A percentile compares a stretch with the other conserved stretches of the same genome.
Conservation (phyloP, 2,329 filamentous ascomycete species). For the Zasmidium citrigriseum region DNA sequence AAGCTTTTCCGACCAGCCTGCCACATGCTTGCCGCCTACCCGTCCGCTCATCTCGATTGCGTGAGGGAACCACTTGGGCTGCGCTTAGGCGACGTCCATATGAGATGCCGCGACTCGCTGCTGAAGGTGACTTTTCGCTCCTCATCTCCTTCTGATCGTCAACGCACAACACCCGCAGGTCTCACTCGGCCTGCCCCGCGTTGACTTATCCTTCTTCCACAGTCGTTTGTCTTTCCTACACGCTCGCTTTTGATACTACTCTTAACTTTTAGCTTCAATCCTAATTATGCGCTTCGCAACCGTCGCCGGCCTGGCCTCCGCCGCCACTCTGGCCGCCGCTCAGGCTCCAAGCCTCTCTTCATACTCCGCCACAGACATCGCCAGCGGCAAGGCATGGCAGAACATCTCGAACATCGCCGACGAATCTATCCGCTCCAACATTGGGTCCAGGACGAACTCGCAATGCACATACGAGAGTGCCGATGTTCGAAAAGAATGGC, state of each 20-base stretch:
- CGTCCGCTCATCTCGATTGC: neutral
- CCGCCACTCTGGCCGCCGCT: conserved; percentile 22
- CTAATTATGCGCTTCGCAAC: conserved; percentile 21
- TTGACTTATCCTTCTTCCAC: conserved; percentile 1
- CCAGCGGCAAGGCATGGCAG: conserved; percentile 31
- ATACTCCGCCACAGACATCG: conserved; percentile 29
- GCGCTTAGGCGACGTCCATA: neutral
- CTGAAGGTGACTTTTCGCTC: neutral
- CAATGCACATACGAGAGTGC: conserved; percentile 34
- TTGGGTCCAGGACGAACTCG: conserved; percentile 20
- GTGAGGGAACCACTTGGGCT: neutral
- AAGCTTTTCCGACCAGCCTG: conserved; percentile 3
- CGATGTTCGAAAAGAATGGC: conserved; percentile 31
- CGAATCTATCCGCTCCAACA: conserved; percentile 31
- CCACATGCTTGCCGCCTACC: neutral
- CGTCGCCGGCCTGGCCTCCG: conserved; percentile 11
- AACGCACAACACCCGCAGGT: conserved; percentile 5
- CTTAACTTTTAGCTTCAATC: neutral
- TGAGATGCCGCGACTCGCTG: neutral
- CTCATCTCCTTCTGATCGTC: conserved; percentile 1
- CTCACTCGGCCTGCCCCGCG: conserved; percentile 5
- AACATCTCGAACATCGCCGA: conserved; percentile 31
- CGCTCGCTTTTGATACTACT: neutral
- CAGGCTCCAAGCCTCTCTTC: conserved; percentile 25
- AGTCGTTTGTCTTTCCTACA: conserved; percentile 9